Evolutionary conservation across 1,284 basidiomycete species (phyloP).

Genomic region (Pholiota adiposa): DNA sequence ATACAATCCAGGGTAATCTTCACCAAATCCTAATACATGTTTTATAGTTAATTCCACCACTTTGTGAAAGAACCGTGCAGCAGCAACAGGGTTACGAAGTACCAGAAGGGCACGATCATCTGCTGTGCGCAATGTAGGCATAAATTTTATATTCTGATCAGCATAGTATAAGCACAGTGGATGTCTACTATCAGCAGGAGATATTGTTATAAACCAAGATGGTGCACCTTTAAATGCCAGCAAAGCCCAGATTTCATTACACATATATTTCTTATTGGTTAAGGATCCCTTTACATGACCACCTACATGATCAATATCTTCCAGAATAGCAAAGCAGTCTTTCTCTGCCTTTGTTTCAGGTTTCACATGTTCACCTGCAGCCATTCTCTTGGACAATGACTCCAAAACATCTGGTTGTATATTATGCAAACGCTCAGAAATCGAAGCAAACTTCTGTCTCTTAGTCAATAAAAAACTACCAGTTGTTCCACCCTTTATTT

Average conservation of each 20-base stretch:
- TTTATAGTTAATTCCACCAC: slow-evolving; percentile 31
- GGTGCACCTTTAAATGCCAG: slow-evolving; percentile 23
- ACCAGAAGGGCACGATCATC: slow-evolving; percentile 11
- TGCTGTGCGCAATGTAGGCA: slow-evolving; percentile 7
- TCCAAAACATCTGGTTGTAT: slow-evolving; percentile 18
- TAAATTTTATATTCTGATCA: slow-evolving; percentile 15
- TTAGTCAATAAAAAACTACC: slow-evolving; percentile 25
- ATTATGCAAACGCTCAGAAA: slow-evolving; percentile 17
- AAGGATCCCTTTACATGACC: slow-evolving; percentile 33
- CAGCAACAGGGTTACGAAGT: neutral
- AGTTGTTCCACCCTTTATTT: slow-evolving; percentile 22
- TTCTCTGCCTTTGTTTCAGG: slow-evolving; percentile 35
- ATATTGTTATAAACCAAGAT: slow-evolving; percentile 38
- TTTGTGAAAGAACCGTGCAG: slow-evolving; percentile 36
- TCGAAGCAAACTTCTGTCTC: slow-evolving; percentile 23
- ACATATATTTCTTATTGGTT: slow-evolving; percentile 35
- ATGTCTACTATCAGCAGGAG: slow-evolving; percentile 30
- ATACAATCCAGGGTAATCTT: slow-evolving; percentile 25
- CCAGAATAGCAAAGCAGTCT: slow-evolving; percentile 35
- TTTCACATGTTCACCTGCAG: slow-evolving; percentile 24
- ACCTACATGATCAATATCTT: slow-evolving; percentile 37
- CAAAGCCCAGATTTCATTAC: slow-evolving; percentile 40
- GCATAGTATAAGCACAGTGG: slow-evolving; percentile 25
- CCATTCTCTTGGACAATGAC: slow-evolving; percentile 17
- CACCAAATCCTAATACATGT: slow-evolving; percentile 27